Base-by-base conservation (phyloP, 371 early-diverging fungal genomes). In the Saksenaea oblongispora region DNA sequence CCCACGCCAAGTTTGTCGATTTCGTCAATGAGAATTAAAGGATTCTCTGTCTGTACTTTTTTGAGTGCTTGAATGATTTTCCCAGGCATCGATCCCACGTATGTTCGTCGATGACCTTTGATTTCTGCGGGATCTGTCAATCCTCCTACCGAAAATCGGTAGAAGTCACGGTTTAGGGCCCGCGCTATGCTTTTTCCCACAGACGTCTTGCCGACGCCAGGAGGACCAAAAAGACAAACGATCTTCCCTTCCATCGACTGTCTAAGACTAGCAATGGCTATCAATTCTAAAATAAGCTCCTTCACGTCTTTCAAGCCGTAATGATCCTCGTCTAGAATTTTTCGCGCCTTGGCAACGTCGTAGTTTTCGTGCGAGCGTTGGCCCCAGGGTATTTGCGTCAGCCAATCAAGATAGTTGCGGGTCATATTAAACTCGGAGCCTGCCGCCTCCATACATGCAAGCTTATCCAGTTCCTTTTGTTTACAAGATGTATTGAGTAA, bases 51-150 rank as follows among this genome's bases (percentile, higher is more conserved):
- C 67, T 97, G 94, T 3, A 95, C 95, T 63, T 94, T 94, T 73
- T 96, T 96, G 59, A 98, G 75, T 3, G 98, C 97, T 76, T 97
- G 97, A 31, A 98, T 89, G 3, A 97, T 92, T 74, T 97, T 97
- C 31, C 98, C 98, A 13, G 98, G 98, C 98, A 98, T 97, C 3
- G 97, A 96, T 41, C 98, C 98, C 15, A 98, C 96, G 70, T 98
- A 98, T 5, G 98, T 98, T 58, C 98, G 83, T 34, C 98, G 86
- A 75, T 97, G 98, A 8, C 97, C 98, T 83, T 98, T 97, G 73
- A 98, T 94, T 73, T 98, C 98, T 26, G 96, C 95, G 7, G 95
- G 97, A 71, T 98, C 98, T 1, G 91, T 90, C 61, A 98, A 72
- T 2, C 98, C 98, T 54, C 98, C 98, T 11, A 98, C 96, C 63